Evolutionary conservation across 768 basidiomycete genomes (phyloP), one percentile per base, ranked within the genome.

Genomic region (Trametes coccinea): DNA sequence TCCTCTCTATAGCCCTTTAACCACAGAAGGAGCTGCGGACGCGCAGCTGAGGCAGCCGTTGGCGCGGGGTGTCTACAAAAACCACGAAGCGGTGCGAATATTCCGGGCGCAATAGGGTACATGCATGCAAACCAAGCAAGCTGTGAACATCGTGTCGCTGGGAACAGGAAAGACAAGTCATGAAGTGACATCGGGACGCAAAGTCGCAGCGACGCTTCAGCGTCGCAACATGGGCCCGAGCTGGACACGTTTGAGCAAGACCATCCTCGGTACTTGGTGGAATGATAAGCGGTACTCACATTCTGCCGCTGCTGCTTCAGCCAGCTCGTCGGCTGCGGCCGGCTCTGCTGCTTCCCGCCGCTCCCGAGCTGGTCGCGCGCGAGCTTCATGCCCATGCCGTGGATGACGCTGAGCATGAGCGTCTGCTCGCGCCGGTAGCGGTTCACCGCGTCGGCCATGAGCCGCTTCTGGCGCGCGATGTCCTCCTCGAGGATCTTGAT

Each of bases 341-440:
- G 77, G 45, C 67, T 70, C 65, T 75, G 78, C 66, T 79, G 79
- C 57, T 73, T 75, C 33, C 77, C 74, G 33, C 77, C 74, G 58
- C 77, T 77, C 27, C 80, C 78, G 9, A 92, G 74, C 67, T 90
- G 88, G 44, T 82, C 80, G 59, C 89, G 82, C 44, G 82, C 76
- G 17, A 78, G 82, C 53, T 80, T 78, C 81, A 90, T 86, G 10
- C 92, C 90, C 45, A 84, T 75, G 43, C 78, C 79, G 71, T 93
- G 92, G 62, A 93, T 79, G 4, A 85, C 84, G 57, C 87, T 82
- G 22, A 93, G 76, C 87, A 97, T 90, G 59, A 93, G 80, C 65
- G 88, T 84, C 66, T 93, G 90, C 71, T 98, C 94, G 52, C 81
- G 78, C 50, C 82, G 80, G 71, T 93, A 92, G 41, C 85, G 81